These are phyloP conservation scores for Hypomyces perniciosus DNA, from an alignment of 2,329 filamentous ascomycete genomes.

Conservation along the genomic window DNA sequence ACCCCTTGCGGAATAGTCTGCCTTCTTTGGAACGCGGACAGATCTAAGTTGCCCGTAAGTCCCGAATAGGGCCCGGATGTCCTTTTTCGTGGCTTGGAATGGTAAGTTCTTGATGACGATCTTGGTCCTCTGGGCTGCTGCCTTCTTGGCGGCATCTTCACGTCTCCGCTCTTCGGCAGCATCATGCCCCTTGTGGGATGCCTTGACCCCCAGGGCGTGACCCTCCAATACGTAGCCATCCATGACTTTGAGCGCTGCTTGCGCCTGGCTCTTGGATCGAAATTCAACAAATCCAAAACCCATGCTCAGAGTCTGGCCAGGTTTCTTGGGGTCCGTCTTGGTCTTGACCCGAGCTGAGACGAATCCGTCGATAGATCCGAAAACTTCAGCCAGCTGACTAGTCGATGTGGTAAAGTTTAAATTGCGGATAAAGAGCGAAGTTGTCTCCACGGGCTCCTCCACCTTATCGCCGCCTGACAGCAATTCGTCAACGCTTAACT, in stretches of 20 bases:
- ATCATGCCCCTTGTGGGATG: slow-evolving; percentile 81
- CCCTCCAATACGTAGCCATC: slow-evolving; percentile 82
- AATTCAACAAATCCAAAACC: slow-evolving; percentile 96
- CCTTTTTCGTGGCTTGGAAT: slow-evolving; percentile 91
- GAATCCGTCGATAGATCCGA: slow-evolving; percentile 80
- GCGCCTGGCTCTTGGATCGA: slow-evolving; percentile 67
- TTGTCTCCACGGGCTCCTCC: slow-evolving; percentile 54
- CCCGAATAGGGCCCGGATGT: slow-evolving; percentile 77
- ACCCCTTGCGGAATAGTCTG: slow-evolving; percentile 79
- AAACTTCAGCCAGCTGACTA: slow-evolving; percentile 66
- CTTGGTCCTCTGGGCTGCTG: slow-evolving; percentile 73
- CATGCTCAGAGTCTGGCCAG: slow-evolving; percentile 86
- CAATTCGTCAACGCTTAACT: slow-evolving; percentile 63
- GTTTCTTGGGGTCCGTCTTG: slow-evolving; percentile 85
- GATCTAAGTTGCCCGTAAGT: slow-evolving; percentile 89
- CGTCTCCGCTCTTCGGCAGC: slow-evolving; percentile 80
- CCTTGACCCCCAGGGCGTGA: slow-evolving; percentile 77
- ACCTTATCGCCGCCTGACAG: slow-evolving; percentile 51
- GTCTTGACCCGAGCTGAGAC: slow-evolving; percentile 87
- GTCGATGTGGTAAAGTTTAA: slow-evolving; percentile 87
- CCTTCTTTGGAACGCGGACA: slow-evolving; percentile 91
- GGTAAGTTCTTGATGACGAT: slow-evolving; percentile 97
- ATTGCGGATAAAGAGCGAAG: slow-evolving; percentile 90
- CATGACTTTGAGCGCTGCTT: slow-evolving; percentile 77
- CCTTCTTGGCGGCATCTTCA: slow-evolving; percentile 77